A percentile compares a stretch with the other conserved stretches of the same genome.
Evolutionary conservation across 352 stramenopile species (phyloP).

Genomic region (Globisporangium alternatum): DNA sequence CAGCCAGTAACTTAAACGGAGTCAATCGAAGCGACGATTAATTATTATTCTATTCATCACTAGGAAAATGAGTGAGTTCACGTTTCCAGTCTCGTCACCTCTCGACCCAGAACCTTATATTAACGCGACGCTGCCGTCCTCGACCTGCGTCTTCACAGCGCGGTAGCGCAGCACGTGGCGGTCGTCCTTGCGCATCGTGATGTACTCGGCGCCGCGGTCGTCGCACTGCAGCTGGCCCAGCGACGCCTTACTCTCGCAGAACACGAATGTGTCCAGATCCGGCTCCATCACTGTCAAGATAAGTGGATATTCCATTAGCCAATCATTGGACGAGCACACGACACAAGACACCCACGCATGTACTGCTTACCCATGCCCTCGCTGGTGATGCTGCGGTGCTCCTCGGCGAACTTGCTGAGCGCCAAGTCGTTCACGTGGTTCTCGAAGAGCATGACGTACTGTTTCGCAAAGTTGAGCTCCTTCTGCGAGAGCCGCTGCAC

Average conservation of each 20-base stretch:
- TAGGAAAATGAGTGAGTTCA: not conserved
- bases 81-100: not conserved
- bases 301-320: not conserved
- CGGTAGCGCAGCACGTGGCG: constrained; percentile 77
- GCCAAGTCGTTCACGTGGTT: constrained; percentile 69
- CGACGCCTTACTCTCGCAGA: constrained; percentile 65
- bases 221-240: constrained; percentile 64
- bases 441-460: constrained; percentile 71
- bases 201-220: constrained; percentile 62
- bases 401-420: constrained; percentile 57
- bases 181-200: constrained; percentile 56
- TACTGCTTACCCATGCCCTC: constrained; percentile 59
- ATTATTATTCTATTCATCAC: constrained; percentile 16
- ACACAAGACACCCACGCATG: not conserved
- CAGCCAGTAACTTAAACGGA: constrained; percentile 22
- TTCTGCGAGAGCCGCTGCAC: constrained; percentile 64
- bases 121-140: constrained; percentile 52
- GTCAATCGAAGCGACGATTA: constrained; percentile 11
- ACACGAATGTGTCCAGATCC: constrained; percentile 79
- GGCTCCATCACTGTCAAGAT: constrained; percentile 53
- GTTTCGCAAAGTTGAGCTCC: constrained; percentile 69
- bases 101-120: constrained; percentile 22
- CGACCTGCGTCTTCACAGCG: constrained; percentile 50
- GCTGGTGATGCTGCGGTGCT: constrained; percentile 50
- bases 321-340: not conserved